A percentile compares a stretch with the other conserved stretches of the same genome.
phyloP scores from a whole-genome alignment of 2,329 filamentous ascomycete species.

The Fusarium stilboides region DNA sequence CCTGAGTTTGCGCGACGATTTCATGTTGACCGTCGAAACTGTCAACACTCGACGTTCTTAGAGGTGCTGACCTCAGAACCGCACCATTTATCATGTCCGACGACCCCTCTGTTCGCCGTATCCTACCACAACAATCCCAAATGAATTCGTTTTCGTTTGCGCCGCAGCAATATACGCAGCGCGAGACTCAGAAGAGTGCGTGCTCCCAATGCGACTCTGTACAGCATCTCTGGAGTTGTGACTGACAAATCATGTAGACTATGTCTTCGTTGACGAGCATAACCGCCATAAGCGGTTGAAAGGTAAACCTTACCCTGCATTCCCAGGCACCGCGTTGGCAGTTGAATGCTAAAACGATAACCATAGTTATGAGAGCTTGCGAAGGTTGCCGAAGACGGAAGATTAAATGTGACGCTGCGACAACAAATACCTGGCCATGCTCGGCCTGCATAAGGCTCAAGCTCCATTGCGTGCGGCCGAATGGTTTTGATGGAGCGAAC shows the following conservation, averaged over 20 bases:
- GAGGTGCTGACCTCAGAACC: conserved; percentile 47
- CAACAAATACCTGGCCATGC: conserved; percentile 97
- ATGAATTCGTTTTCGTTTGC: conserved; percentile 84
- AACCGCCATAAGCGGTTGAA: conserved; percentile 98
- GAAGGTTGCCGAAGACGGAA: conserved; percentile 95
- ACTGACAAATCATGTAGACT: conserved; percentile 72
- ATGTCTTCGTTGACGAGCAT: conserved; percentile 99
- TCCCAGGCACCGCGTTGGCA: neutral
- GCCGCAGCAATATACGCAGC: conserved; percentile 68
- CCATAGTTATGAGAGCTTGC: conserved; percentile 92
- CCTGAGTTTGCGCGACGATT: conserved; percentile 46
- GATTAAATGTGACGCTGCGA: conserved; percentile 98
- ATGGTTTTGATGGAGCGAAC: conserved; percentile 73
- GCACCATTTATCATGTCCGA: conserved; percentile 66
- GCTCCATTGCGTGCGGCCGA: conserved; percentile 92
- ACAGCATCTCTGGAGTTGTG: conserved; percentile 1
- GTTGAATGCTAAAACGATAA: conserved; percentile 18
- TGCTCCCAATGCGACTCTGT: conserved; percentile 28
- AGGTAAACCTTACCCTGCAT: conserved; percentile 68
- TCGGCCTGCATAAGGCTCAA: conserved; percentile 94
- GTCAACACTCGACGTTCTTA: conserved; percentile 38
- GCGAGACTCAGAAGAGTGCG: conserved; percentile 90
- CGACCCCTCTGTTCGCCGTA: conserved; percentile 73
- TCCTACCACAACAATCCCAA: conserved; percentile 73
- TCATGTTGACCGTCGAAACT: conserved; percentile 50